Evolutionary conservation across 2,329 filamentous ascomycete species (phyloP).

Genomic region (Endothia cerciana): DNA sequence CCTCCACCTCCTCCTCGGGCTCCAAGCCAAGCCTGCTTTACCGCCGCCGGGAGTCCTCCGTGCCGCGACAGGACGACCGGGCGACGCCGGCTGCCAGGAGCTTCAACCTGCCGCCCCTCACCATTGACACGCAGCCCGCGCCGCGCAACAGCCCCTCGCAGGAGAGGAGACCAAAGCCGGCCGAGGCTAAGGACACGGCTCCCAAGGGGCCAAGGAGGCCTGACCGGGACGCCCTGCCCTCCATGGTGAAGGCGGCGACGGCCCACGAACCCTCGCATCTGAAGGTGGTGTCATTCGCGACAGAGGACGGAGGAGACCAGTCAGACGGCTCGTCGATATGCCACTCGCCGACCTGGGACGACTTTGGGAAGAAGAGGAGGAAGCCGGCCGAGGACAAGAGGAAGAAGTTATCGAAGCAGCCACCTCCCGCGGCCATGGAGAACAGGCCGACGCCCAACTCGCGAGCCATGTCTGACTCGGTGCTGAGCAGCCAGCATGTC

Average conservation of each 20-base stretch:
- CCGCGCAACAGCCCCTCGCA: slow-evolving; percentile 5
- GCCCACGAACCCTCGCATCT: slow-evolving; percentile 33
- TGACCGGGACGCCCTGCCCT: slow-evolving; percentile 26
- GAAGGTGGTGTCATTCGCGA: slow-evolving; percentile 47
- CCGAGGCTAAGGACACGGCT: not conserved
- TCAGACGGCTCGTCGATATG: slow-evolving; percentile 58
- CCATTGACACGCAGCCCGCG: slow-evolving; percentile 12
- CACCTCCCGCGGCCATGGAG: slow-evolving; percentile 34
- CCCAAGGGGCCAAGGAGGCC: slow-evolving; percentile 32
- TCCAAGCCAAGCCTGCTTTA: slow-evolving; percentile 24
- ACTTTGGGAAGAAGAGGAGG: slow-evolving; percentile 56
- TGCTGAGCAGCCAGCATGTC: slow-evolving; percentile 19
- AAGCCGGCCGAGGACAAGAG: slow-evolving; percentile 53
- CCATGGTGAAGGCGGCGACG: slow-evolving; percentile 23
- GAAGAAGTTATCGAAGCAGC: slow-evolving; percentile 44
- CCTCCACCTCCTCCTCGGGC: slow-evolving; percentile 18
- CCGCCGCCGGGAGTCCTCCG: slow-evolving; percentile 26
- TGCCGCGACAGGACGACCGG: slow-evolving; percentile 20
- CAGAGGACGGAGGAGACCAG: slow-evolving; percentile 37
- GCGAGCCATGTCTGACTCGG: slow-evolving; percentile 21
- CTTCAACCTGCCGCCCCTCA: slow-evolving; percentile 20
- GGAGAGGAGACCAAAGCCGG: slow-evolving; percentile 4
- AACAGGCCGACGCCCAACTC: slow-evolving; percentile 27
- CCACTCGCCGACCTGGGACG: slow-evolving; percentile 66
- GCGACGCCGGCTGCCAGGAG: slow-evolving; percentile 5